These are phyloP conservation scores for Blastomyces parvus DNA, from an alignment of 2,329 filamentous ascomycete species.

Conservation along the genomic window DNA sequence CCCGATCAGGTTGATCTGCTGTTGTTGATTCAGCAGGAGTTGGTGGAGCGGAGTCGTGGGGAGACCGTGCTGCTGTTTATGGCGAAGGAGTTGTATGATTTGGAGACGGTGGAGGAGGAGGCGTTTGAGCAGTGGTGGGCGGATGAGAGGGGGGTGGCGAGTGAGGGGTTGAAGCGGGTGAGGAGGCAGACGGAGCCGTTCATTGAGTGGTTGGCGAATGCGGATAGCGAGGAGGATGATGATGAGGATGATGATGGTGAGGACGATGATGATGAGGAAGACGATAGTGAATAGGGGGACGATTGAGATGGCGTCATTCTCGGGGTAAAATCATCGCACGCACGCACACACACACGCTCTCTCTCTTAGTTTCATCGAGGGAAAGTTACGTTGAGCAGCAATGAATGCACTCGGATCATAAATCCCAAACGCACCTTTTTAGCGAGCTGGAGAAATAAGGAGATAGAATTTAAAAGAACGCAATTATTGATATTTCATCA, in stretches of 20 bases:
- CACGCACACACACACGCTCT: too few relatives aligned
- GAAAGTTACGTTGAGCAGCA: too few relatives aligned
- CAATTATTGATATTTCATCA: background rate
- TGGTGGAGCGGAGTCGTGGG: constrained; percentile 55
- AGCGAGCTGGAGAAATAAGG: background rate
- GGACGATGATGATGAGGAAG: constrained; percentile 44
- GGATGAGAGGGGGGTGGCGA: constrained; percentile 58
- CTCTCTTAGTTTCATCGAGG: too few relatives aligned
- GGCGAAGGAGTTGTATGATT: constrained; percentile 73
- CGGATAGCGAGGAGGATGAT: constrained; percentile 60
- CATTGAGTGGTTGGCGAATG: constrained; percentile 75
- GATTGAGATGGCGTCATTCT: constrained; percentile 3
- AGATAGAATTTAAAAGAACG: background rate
- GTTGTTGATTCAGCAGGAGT: constrained; percentile 69
- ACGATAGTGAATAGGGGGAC: constrained; percentile 17
- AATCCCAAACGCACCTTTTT: background rate
- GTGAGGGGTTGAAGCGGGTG: constrained; percentile 59
- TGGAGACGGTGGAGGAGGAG: constrained; percentile 81
- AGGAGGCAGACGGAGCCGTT: constrained; percentile 66
- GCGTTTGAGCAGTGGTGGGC: constrained; percentile 84
- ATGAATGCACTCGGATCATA: background rate
- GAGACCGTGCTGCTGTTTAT: constrained; percentile 63
- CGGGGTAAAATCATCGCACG: background rate
- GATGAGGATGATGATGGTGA: constrained; percentile 55
- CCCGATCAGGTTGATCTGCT: constrained; percentile 77